Evolutionary conservation across 352 stramenopile species (phyloP), one percentile per base, ranked within the genome.

Genomic region (Aphanomyces invadans): DNA sequence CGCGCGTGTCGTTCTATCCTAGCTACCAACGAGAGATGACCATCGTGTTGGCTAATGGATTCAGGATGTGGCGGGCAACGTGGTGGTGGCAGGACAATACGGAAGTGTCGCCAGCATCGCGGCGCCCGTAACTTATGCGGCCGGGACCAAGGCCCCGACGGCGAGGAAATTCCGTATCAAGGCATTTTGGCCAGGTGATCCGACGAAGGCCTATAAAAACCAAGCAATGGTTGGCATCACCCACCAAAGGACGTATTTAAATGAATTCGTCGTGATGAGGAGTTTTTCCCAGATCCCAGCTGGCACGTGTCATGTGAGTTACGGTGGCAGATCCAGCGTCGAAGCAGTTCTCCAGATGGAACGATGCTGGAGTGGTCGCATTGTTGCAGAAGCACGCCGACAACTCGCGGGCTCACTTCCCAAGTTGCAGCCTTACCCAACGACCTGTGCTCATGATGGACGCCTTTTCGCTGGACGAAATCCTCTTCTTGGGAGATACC

Each of bases 381-480:
- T 52, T 52, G 44, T 26, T 26, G 44, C 12, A 52, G 44, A n/a
- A 25, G 44, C 44, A 9, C 21, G 9, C 12, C 44, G 44, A 25
- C 44, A 4, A 25, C 44, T 5, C 7, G 12, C 21, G 5, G 10
- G 12, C 7, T 21, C 49, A 57, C 23, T 57, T 32, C 49, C 21
- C 11, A 57, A 57, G 19, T 57, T 57, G 49, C 49, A 21, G 19
- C 49, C 49, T 19, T 19, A 4, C 19, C 1, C 49, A 21, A n/a
- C n/a, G 21, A 57, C 21, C 17, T 33, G n/a, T n/a, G n/a, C 49
- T 39, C 49, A 57, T 21, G 17, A 57, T 57, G 49, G 49, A 57
- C 29, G 29, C 29, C 49, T 57, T 57, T 26, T 57, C 49, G 49
- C 25, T 57, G 15, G 49, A 57, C n/a, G 49, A 57, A 57, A 57